Evolutionary conservation across 2,329 filamentous ascomycete genomes (phyloP).

Genomic region (Dactylellina leptospora): DNA sequence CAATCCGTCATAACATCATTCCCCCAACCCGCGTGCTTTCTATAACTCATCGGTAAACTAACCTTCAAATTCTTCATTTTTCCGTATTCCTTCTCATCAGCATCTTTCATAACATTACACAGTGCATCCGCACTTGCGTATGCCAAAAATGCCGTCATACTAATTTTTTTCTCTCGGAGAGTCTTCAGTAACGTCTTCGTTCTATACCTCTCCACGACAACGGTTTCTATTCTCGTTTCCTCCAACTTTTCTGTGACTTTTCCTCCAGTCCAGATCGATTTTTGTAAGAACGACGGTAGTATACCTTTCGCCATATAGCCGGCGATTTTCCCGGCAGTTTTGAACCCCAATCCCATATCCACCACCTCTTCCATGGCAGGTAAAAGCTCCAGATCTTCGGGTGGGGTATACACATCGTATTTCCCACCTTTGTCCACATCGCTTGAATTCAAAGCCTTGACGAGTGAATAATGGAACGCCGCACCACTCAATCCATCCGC

Average conservation of each 20-base stretch:
- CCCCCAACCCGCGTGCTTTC: constrained; percentile 24
- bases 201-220: constrained; percentile 10
- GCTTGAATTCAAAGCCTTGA: constrained; percentile 61
- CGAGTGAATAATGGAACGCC: constrained; percentile 65
- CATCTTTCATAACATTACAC: background rate
- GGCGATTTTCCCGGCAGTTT: constrained; percentile 28
- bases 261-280: constrained; percentile 23
- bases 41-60: constrained; percentile 44
- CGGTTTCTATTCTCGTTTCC: background rate
- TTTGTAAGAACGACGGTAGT: constrained; percentile 31
- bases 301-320: constrained; percentile 23
- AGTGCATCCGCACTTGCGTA: constrained; percentile 22
- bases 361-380: constrained; percentile 36
- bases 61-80: constrained; percentile 36
- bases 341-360: constrained; percentile 35
- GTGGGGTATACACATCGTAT: constrained; percentile 24
- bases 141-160: constrained; percentile 34
- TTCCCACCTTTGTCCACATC: background rate
- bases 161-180: constrained; percentile 10
- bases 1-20: constrained; percentile 58
- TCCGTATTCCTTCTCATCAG: constrained; percentile 12
- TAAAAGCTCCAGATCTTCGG: constrained; percentile 24
- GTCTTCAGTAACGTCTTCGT: background rate
- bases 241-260: constrained; percentile 13
- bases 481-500: constrained; percentile 65